A percentile compares a stretch with the other conserved stretches of the same genome.
Evolutionary conservation across 2,329 filamentous ascomycete genomes (phyloP).

Genomic region (Drechslerella dactyloides): DNA sequence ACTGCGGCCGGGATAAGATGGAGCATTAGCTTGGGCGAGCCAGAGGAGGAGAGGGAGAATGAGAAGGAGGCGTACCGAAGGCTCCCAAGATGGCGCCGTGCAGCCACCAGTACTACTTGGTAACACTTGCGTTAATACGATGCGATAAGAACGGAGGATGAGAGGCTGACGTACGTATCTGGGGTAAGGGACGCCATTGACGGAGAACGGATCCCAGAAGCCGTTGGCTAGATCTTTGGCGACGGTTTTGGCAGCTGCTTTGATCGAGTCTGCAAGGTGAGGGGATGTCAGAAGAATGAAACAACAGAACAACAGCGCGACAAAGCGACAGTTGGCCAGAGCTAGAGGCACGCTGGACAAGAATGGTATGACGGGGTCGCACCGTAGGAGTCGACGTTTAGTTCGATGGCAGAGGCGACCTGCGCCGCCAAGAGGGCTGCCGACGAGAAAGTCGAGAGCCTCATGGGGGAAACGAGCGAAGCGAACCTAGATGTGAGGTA

Average conservation of each 20-base stretch:
- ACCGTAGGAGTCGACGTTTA: constrained; percentile 40
- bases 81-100: constrained; percentile 36
- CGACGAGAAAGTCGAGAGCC: constrained; percentile 20
- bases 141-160: not conserved
- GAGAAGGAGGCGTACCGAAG: constrained; percentile 17
- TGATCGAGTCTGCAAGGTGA: constrained; percentile 25
- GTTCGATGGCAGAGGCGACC: constrained; percentile 29
- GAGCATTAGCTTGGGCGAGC: not conserved
- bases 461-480: constrained; percentile 21
- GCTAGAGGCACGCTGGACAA: not conserved
- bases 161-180: constrained; percentile 19
- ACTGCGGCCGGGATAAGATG: constrained; percentile 58
- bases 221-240: constrained; percentile 33
- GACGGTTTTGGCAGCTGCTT: constrained; percentile 40
- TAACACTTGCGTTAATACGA: not conserved
- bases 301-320: too few species aligned
- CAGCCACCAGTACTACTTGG: constrained; percentile 43
- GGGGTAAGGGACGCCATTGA: constrained; percentile 32
- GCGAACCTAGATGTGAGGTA: too few species aligned
- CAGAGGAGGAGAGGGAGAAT: not conserved
- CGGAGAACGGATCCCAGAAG: constrained; percentile 34
- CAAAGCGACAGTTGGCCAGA: not conserved
- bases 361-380: not conserved
- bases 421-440: constrained; percentile 21
- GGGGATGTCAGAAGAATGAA: not conserved